Evolutionary conservation across 139 green algal species (phyloP).

Genomic region (Monoraphidium neglectum): DNA sequence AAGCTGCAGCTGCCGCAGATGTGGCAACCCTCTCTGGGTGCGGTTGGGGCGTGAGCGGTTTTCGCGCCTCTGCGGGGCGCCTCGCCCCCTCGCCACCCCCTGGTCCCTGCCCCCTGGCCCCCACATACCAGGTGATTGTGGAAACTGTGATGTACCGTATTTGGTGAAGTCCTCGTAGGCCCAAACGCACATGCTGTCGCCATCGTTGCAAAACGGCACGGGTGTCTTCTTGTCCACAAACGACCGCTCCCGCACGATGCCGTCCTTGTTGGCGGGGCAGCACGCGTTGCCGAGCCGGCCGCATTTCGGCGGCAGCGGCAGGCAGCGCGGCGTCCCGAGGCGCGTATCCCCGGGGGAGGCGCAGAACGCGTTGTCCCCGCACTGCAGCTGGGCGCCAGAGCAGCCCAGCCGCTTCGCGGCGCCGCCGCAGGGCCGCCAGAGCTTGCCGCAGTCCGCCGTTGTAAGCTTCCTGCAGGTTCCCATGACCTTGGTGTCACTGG

Average conservation of each 20-base stretch:
- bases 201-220: slow-evolving; percentile 25
- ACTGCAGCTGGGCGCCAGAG: slow-evolving; percentile 4
- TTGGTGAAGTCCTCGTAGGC: too few relatives aligned
- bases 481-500: slow-evolving; percentile 6
- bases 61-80: too few relatives aligned
- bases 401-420: slow-evolving; percentile 15
- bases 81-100: too few relatives aligned
- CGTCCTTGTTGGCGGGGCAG: slow-evolving; percentile 22
- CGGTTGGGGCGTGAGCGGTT: too few relatives aligned
- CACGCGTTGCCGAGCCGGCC: slow-evolving; percentile 12
- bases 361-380: slow-evolving; percentile 1
- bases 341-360: slow-evolving; percentile 23
- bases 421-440: slow-evolving; percentile 14
- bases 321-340: slow-evolving; percentile 26
- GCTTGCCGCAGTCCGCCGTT: slow-evolving; percentile 14
- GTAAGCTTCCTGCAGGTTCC: slow-evolving; percentile 26
- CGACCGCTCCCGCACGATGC: slow-evolving; percentile 3
- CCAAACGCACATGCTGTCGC: slow-evolving; percentile 8
- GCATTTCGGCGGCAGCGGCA: slow-evolving; percentile 22
- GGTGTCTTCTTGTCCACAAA: slow-evolving; percentile 4
- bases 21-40: too few relatives aligned
- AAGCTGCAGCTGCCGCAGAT: slow-evolving; percentile 8
- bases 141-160: too few relatives aligned
- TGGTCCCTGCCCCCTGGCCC: too few relatives aligned
- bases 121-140: too few relatives aligned